A percentile compares a stretch with the other conserved stretches of the same genome.
Evolutionary conservation across 2,329 filamentous ascomycete genomes (phyloP).

Genomic region (Coniosporium tulheliwenetii): DNA sequence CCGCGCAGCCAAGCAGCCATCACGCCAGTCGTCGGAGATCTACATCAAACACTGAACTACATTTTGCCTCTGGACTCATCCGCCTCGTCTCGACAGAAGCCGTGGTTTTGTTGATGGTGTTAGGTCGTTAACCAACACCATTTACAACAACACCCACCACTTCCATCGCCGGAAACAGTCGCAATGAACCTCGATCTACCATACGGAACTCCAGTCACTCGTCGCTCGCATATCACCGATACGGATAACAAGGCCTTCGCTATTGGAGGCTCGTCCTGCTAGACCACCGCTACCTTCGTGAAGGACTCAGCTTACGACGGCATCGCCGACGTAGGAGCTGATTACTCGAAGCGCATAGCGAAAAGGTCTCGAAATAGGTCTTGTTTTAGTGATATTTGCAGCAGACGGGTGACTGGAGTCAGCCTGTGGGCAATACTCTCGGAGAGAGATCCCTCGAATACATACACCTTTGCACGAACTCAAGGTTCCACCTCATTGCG

Average conservation of each 20-base stretch:
- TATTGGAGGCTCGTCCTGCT: constrained; percentile 19
- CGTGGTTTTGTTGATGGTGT: no score
- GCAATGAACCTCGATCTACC: constrained; percentile 19
- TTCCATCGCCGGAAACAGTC: constrained; percentile 8
- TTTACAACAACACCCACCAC: constrained; percentile 2
- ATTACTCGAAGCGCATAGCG: constrained; percentile 20
- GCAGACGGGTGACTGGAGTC: constrained; percentile 26
- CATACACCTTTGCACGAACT: no score
- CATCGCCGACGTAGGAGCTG: constrained; percentile 17
- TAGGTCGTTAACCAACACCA: not conserved
- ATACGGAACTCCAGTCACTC: constrained; percentile 23
- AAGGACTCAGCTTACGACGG: constrained; percentile 18
- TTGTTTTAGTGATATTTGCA: constrained; percentile 26
- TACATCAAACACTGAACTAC: no score
- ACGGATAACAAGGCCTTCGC: constrained; percentile 22
- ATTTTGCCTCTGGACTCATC: no score
- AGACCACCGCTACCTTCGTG: constrained; percentile 18
- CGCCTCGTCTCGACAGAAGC: not conserved
- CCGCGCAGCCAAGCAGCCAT: constrained; percentile 5
- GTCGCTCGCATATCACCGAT: constrained; percentile 24
- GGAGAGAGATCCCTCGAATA: no score
- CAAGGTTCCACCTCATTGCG: no score
- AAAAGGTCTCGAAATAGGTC: constrained; percentile 18
- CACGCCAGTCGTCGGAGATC: constrained; percentile 1
- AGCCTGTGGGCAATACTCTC: not conserved